phyloP scores from a whole-genome alignment of 805 yeast genomes.

The Teunomyces lycoperdinae region DNA sequence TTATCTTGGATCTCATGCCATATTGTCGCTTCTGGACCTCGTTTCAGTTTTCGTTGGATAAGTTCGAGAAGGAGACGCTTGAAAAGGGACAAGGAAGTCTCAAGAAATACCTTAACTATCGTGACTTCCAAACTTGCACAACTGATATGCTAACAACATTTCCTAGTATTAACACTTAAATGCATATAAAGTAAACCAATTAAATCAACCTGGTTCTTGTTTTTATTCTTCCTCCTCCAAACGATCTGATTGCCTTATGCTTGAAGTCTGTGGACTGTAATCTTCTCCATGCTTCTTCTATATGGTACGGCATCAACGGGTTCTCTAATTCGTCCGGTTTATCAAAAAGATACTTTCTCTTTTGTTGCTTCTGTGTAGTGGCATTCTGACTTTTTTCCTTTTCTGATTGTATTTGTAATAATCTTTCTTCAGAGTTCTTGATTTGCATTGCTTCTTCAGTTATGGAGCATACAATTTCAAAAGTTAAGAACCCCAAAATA shows the following conservation, averaged over 20 bases:
- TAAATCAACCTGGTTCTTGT: slow-evolving; percentile 52
- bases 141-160: slow-evolving; percentile 14
- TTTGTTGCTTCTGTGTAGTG: slow-evolving; percentile 28
- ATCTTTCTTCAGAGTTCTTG: slow-evolving; percentile 62
- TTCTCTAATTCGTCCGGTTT: slow-evolving; percentile 82
- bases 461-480: slow-evolving; percentile 91
- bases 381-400: slow-evolving; percentile 23
- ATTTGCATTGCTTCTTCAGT: slow-evolving; percentile 89
- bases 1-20: slow-evolving; percentile 32
- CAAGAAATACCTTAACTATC: slow-evolving; percentile 29
- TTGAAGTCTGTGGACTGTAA: slow-evolving; percentile 58
- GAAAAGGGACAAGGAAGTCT: slow-evolving; percentile 17
- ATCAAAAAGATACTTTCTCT: slow-evolving; percentile 66
- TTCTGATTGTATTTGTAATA: slow-evolving; percentile 29
- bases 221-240: slow-evolving; percentile 64
- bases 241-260: slow-evolving; percentile 65
- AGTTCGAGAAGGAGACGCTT: slow-evolving; percentile 16
- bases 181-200: slow-evolving; percentile 1
- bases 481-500: slow-evolving; percentile 90
- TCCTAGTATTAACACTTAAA: neutral
- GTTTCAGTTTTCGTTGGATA: slow-evolving; percentile 27
- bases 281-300: slow-evolving; percentile 86
- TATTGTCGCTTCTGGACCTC: slow-evolving; percentile 30
- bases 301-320: slow-evolving; percentile 77
- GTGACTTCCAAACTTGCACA: slow-evolving; percentile 29